Evolutionary conservation across 2,329 filamentous ascomycete genomes (phyloP), one percentile per base, ranked within the genome.

Genomic region (Sphaerostilbella broomeana): DNA sequence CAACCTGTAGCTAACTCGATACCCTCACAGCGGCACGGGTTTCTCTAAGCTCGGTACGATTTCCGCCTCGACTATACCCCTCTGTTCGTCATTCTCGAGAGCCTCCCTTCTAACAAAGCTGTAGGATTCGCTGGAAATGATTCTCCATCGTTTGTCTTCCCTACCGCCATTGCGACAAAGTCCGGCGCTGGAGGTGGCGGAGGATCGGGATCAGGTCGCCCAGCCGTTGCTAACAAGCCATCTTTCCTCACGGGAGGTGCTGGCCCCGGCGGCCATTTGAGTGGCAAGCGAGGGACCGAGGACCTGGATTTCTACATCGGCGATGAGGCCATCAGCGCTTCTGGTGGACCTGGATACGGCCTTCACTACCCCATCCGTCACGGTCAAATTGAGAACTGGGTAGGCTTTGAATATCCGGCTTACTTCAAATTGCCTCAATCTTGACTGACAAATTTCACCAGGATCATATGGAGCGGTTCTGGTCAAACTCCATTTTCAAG

Each of bases 401-500:
- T 92, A 71, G 42, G 77, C 32, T 39, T 13, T 12, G n/a, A n/a
- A n/a, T n/a, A n/a, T n/a, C n/a, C n/a, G n/a, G n/a, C n/a, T n/a
- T n/a, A n/a, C n/a, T n/a, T n/a, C n/a, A n/a, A n/a, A n/a, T n/a
- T n/a, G n/a, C n/a, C n/a, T n/a, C n/a, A n/a, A n/a, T n/a, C n/a
- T n/a, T n/a, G n/a, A n/a, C n/a, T n/a, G n/a, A n/a, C n/a, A n/a
- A n/a, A n/a, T n/a, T n/a, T n/a, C n/a, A n/a, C 5, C 51, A 92
- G 86, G 92, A 98, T 67, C 86, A 95, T 57, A 98, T 98, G 92
- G 92, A 98, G 66, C 83, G 92, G 48, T 98, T 97, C 70, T 98
- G 92, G 92, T 97, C 94, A 51, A 97, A 97, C 70, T 98, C 92
- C 48, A 98, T 98, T 68, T 98, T 98, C 79, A 98, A 98, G 65